phyloP scores from a whole-genome alignment of 371 early-diverging fungal species.

The Rhizomucor miehei region DNA sequence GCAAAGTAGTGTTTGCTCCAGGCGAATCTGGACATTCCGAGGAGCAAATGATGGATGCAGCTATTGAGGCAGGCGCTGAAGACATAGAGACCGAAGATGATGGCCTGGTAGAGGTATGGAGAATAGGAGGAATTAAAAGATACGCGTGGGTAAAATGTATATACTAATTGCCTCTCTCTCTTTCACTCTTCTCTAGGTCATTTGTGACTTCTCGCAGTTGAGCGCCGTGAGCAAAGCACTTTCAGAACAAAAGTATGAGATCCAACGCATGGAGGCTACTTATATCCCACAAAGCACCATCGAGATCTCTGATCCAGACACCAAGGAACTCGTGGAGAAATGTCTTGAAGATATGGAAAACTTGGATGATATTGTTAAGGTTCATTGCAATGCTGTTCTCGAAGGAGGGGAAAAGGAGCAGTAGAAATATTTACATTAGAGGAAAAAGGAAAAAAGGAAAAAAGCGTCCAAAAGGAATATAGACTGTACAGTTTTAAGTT shows the following conservation, averaged over 20 bases:
- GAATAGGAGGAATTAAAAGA: background rate
- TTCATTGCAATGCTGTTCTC: conserved; percentile 50
- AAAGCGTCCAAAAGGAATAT: too few species aligned
- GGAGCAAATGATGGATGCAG: conserved; percentile 56
- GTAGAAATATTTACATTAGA: background rate
- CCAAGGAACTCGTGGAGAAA: conserved; percentile 32
- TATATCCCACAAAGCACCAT: conserved; percentile 42
- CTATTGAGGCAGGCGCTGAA: conserved; percentile 61
- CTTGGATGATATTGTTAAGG: conserved; percentile 54
- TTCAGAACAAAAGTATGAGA: conserved; percentile 36
- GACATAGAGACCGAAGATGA: conserved; percentile 49
- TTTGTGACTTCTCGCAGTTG: conserved; percentile 49
- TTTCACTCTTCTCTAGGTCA: conserved; percentile 33
- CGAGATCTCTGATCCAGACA: conserved; percentile 35
- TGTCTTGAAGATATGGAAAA: conserved; percentile 52
- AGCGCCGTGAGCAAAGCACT: conserved; percentile 33
- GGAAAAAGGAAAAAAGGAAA: background rate
- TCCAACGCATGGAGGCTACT: conserved; percentile 39
- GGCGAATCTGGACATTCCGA: conserved; percentile 43
- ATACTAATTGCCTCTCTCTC: too few species aligned
- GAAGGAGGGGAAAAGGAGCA: background rate
- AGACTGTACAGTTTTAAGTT: conserved; percentile 1
- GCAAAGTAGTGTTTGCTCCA: conserved; percentile 40
- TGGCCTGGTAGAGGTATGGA: conserved; percentile 32
- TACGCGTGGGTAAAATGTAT: too few species aligned